These are phyloP conservation scores for Sutorius australiensis DNA, from an alignment of 768 basidiomycete species.

Conservation along the genomic window DNA sequence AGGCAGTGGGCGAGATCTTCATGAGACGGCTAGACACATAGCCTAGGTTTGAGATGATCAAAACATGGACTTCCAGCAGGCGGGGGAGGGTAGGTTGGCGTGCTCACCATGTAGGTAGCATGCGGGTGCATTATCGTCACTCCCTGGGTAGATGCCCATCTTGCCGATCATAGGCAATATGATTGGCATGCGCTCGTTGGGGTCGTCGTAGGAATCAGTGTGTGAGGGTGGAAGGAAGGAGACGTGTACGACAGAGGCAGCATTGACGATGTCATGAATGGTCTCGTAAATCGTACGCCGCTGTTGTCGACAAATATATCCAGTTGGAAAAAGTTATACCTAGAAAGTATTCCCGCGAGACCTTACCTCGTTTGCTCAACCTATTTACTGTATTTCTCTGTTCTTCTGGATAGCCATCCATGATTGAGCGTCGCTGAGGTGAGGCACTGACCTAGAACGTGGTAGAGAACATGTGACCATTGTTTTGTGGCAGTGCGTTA, in stretches of 20 bases:
- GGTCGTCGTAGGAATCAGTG: slow-evolving; percentile 9
- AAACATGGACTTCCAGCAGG: not conserved
- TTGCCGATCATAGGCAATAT: slow-evolving; percentile 30
- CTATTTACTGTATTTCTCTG: slow-evolving; percentile 23
- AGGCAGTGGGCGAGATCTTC: slow-evolving; percentile 14
- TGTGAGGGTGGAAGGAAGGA: slow-evolving; percentile 20
- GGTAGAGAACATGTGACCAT: too few species aligned
- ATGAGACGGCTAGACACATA: slow-evolving; percentile 25
- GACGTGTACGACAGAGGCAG: slow-evolving; percentile 22
- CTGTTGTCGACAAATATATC: not conserved
- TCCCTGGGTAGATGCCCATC: slow-evolving; percentile 14
- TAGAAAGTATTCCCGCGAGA: not conserved
- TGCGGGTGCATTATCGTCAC: slow-evolving; percentile 1
- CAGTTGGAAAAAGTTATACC: not conserved
- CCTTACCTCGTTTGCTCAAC: slow-evolving; percentile 22
- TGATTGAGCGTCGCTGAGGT: slow-evolving; percentile 25
- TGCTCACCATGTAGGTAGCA: slow-evolving; percentile 24
- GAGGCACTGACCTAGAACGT: too few species aligned
- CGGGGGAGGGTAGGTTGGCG: too few species aligned
- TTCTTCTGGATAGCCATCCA: slow-evolving; percentile 46
- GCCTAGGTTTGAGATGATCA: slow-evolving; percentile 7
- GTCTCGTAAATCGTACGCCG: slow-evolving; percentile 21
- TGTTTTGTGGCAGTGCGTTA: too few species aligned
- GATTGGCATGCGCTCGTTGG: slow-evolving; percentile 9
- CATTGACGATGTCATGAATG: slow-evolving; percentile 21